Conservation (phyloP, 305 asterid species). For the Vinca major region DNA sequence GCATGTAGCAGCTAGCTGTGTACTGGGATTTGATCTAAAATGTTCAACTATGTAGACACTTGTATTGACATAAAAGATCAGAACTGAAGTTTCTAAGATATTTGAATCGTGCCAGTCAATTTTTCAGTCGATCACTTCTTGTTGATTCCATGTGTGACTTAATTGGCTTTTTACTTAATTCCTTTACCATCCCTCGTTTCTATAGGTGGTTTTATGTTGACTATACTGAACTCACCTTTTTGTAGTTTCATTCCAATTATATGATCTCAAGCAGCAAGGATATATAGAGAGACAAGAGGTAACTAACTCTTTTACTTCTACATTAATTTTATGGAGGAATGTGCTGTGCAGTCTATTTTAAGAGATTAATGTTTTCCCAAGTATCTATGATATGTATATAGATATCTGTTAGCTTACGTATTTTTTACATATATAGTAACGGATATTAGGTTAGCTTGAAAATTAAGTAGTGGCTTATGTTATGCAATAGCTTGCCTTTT, state of each 20-base stretch:
- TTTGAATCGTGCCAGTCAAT: conserved; percentile 9
- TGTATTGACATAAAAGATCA: not conserved
- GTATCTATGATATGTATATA: not conserved
- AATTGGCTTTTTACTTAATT: not conserved
- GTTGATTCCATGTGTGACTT: not conserved
- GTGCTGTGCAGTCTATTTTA: not conserved
- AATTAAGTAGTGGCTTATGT: not conserved
- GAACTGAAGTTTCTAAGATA: not conserved
- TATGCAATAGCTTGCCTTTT: not conserved
- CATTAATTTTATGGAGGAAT: not conserved
- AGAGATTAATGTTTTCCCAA: not conserved
- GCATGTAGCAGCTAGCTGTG: not conserved
- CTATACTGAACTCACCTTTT: conserved; percentile 18
- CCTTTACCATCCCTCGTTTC: not conserved
- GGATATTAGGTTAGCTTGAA: not conserved
- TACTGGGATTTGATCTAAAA: not conserved
- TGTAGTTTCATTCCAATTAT: conserved; percentile 81
- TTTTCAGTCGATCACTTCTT: not conserved
- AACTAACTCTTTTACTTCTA: conserved; percentile 10
- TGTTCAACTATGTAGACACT: not conserved
- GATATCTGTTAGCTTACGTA: not conserved
- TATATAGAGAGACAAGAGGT: conserved; percentile 89
- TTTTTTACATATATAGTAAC: not conserved
- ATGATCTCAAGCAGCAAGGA: conserved; percentile 95
- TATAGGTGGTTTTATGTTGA: conserved; percentile 11